A percentile compares a stretch with the other conserved stretches of the same genome.
These are phyloP conservation scores for Mycena galopus DNA, from an alignment of 768 basidiomycete species.

Conservation along the genomic window DNA sequence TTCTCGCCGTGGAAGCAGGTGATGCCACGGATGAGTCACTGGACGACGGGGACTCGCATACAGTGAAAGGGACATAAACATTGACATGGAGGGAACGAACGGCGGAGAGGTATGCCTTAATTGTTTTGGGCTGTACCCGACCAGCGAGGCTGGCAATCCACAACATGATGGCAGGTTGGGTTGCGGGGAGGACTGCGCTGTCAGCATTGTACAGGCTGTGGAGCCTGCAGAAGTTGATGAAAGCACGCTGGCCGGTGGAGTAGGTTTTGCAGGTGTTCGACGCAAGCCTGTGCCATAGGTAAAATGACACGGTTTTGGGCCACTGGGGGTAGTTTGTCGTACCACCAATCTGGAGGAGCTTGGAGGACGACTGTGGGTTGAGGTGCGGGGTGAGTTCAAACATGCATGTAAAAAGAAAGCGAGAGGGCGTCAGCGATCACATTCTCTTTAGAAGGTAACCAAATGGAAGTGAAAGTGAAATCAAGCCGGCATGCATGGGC, in stretches of 20 bases:
- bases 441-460: conserved; percentile 7
- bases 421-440: conserved; percentile 16
- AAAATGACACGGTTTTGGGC: too few relatives aligned
- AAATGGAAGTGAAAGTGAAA: neutral
- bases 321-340: too few relatives aligned
- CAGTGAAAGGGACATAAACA: neutral
- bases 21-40: conserved; percentile 39
- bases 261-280: conserved; percentile 45
- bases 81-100: neutral
- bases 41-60: conserved; percentile 30
- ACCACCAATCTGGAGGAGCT: too few relatives aligned
- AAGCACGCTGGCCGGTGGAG: conserved; percentile 45
- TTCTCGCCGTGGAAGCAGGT: conserved; percentile 33
- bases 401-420: conserved; percentile 14
- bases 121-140: too few relatives aligned
- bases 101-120: neutral
- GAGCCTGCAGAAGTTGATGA: conserved; percentile 36
- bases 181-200: neutral
- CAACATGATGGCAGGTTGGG: neutral
- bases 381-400: neutral
- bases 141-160: neutral
- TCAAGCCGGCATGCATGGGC: neutral
- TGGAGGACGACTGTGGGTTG: conserved; percentile 9
- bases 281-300: neutral
- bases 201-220: neutral